Percentiles rank a stretch among this genome's conserved stretches.
Evolutionary conservation across 129 eudicot genomes (phyloP).

Genomic region (Deinandra increscens): DNA sequence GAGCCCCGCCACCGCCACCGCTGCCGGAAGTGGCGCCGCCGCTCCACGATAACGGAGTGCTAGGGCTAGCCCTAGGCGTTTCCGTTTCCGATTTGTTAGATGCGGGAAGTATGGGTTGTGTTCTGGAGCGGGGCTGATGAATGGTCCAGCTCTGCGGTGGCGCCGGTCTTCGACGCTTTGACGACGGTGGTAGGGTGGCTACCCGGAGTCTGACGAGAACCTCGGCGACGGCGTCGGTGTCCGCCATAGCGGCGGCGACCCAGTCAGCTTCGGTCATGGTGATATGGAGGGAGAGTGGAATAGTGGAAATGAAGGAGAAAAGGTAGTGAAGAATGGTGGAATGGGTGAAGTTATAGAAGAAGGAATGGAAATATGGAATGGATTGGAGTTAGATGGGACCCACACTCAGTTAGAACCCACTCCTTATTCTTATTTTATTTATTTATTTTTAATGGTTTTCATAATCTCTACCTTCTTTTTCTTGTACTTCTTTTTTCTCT

Average conservation of each 20-base stretch:
- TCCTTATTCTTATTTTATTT: not conserved
- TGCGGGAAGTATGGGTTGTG: constrained; percentile 25
- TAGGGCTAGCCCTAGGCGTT: constrained; percentile 54
- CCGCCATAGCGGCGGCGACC: constrained; percentile 37
- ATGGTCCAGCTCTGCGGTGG: constrained; percentile 54
- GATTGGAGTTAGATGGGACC: constrained; percentile 40
- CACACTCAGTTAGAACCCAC: constrained; percentile 39
- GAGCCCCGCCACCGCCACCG: constrained; percentile 36
- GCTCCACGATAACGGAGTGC: constrained; percentile 72
- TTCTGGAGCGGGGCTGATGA: constrained; percentile 59
- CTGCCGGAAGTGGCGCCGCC: constrained; percentile 52
- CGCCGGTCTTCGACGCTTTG: constrained; percentile 16
- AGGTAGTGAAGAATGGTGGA: constrained; percentile 26
- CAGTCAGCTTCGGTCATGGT: constrained; percentile 46
- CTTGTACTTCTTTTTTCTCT: not conserved
- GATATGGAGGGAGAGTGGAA: constrained; percentile 9
- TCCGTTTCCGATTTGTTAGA: constrained; percentile 24
- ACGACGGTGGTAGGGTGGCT: constrained; percentile 21
- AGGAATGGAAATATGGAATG: too few species aligned
- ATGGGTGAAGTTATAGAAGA: constrained; percentile 36
- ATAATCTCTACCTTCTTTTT: constrained; percentile 11
- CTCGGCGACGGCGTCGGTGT: constrained; percentile 44
- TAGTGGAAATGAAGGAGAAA: constrained; percentile 19
- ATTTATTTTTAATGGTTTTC: not conserved
- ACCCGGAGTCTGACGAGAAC: constrained; percentile 42